Base-by-base conservation (phyloP, 1,284 basidiomycete genomes). In the Rhodotorula sp. region DNA sequence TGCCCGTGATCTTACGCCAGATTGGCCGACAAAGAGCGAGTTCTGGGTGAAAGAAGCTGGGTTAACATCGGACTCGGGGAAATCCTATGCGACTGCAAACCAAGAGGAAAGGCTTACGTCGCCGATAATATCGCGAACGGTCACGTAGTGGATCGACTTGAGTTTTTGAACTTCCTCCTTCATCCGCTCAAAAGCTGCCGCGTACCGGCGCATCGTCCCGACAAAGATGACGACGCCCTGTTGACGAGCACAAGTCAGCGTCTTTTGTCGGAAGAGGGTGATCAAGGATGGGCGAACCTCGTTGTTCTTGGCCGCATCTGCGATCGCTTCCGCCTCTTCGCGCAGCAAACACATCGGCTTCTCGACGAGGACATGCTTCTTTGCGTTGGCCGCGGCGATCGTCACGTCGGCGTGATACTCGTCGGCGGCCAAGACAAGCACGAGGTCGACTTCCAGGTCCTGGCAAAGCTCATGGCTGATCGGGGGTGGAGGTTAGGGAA, bases 71-170 rank as follows among this genome's bases (percentile, higher is more conserved):
- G 15, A 5, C 26, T 56, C 12, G 28, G 55, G 26, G 55, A 18
- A 26, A 43, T 28, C 48, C 45, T n/a, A 34, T 34, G 34, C 34
- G 34, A 34, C 34, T 5, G 55, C 26, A 28, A 23, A 5, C 34
- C 34, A 8, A 31, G 62, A 28, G 23, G 7, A 45, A 19, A 21
- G 1, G 72, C 80, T 69, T 60, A 81, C 80, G 60, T 79, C 76
- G 16, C 83, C 83, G 62, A 83, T 81, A 47, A 84, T 81, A 67
- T 84, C 83, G 60, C 82, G 78, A 23, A 83, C 81, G 52, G 80
- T 75, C 6, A 79, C 76, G 76, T 81, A 81, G 50, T 79, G 78
- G 56, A 83, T 81, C 49, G 65, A 55, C 71, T 71, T 79, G 69
- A 52, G 69, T 54, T 67, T 79, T 70, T 77, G 67, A 26, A 83